phyloP scores from a whole-genome alignment of 768 basidiomycete genomes.

The Lactifluus piperatus region DNA sequence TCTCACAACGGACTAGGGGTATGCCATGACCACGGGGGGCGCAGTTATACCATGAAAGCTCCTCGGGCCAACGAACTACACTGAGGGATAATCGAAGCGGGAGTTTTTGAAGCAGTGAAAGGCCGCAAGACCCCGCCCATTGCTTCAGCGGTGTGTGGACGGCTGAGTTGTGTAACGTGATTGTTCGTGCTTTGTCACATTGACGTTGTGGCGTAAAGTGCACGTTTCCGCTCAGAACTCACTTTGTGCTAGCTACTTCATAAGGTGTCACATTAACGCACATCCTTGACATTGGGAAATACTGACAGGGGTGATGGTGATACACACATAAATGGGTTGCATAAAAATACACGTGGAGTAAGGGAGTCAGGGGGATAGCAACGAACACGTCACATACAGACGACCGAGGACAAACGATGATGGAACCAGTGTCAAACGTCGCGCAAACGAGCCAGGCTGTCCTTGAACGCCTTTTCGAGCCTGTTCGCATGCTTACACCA shows the following conservation, averaged over 20 bases:
- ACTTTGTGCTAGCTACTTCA: neutral
- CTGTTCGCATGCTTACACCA: conserved; percentile 81
- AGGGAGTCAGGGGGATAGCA: neutral
- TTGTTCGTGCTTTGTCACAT: too few species aligned
- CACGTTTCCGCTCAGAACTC: neutral
- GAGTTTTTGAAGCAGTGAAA: too few species aligned
- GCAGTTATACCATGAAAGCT: too few species aligned
- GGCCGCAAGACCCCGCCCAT: too few species aligned
- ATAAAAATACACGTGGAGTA: conserved; percentile 19
- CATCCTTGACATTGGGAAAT: neutral
- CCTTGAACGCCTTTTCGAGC: conserved; percentile 71
- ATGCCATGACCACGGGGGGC: too few species aligned
- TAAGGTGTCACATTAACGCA: neutral
- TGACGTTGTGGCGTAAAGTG: too few species aligned
- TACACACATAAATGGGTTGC: conserved; percentile 5
- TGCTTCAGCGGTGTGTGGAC: too few species aligned
- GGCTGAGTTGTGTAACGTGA: too few species aligned
- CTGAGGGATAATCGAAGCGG: too few species aligned
- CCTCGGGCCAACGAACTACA: too few species aligned
- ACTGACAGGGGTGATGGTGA: neutral
- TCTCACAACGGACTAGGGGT: too few species aligned
- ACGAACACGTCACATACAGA: neutral
- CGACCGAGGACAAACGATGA: neutral
- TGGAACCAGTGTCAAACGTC: conserved; percentile 4
- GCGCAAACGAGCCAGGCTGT: conserved; percentile 30